phyloP scores from a whole-genome alignment of 2,329 filamentous ascomycete genomes.

The Podosphaera leucotricha region DNA sequence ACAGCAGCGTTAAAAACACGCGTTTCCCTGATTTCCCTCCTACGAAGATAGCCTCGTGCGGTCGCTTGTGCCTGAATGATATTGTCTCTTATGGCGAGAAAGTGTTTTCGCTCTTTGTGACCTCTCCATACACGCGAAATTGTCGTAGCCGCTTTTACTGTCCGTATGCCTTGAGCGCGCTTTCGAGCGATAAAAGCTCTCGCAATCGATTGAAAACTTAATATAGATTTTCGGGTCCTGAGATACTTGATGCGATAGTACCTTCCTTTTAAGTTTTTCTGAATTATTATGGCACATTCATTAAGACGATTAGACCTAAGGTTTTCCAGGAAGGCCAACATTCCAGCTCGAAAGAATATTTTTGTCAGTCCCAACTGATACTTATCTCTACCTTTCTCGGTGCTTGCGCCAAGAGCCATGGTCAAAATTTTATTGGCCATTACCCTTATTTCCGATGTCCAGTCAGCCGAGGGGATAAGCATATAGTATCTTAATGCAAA shows the following conservation, averaged over 20 bases:
- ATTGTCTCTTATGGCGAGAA: conserved; percentile 55
- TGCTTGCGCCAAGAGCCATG: conserved; percentile 63
- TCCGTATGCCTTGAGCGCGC: conserved; percentile 57
- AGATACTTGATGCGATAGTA: conserved; percentile 87
- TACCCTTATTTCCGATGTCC: conserved; percentile 80
- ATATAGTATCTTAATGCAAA: conserved; percentile 97
- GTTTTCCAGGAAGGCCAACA: conserved; percentile 95
- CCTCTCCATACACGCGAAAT: conserved; percentile 94
- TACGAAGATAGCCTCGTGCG: conserved; percentile 76
- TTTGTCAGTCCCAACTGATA: conserved; percentile 96
- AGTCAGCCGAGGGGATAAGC: conserved; percentile 69
- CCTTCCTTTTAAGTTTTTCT: conserved; percentile 91
- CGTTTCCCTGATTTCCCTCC: conserved; percentile 83
- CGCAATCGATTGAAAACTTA: conserved; percentile 54
- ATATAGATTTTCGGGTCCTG: conserved; percentile 59
- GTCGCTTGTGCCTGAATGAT: conserved; percentile 72
- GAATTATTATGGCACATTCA: conserved; percentile 87
- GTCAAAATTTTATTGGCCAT: conserved; percentile 86
- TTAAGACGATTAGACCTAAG: conserved; percentile 75
- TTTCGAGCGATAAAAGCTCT: conserved; percentile 59
- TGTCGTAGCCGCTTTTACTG: conserved; percentile 66
- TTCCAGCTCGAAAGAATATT: conserved; percentile 97
- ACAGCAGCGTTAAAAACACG: conserved; percentile 77
- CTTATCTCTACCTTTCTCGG: conserved; percentile 58
- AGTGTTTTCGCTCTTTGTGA: conserved; percentile 66